phyloP scores from a whole-genome alignment of 495 filamentous ascomycete genomes.

The Tetracladium marchalianum region DNA sequence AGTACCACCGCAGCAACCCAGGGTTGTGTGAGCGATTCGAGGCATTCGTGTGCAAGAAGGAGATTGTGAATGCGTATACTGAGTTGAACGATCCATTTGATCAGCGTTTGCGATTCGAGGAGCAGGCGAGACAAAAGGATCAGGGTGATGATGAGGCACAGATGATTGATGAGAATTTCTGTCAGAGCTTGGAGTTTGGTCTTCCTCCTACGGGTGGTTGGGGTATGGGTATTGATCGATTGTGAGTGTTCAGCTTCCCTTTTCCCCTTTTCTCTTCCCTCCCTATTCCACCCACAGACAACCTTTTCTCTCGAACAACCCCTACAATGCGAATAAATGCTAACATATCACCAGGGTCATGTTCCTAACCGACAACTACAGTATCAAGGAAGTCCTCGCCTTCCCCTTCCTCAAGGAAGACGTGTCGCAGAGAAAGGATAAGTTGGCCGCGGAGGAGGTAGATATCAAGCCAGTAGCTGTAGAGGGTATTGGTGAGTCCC shows the following conservation, averaged over 20 bases:
- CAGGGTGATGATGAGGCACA: slow-evolving; percentile 97
- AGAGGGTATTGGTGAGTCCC: slow-evolving; percentile 53
- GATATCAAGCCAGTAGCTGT: slow-evolving; percentile 48
- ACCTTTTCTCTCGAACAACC: too few species aligned
- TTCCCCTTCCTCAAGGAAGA: slow-evolving; percentile 60
- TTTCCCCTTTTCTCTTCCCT: too few species aligned
- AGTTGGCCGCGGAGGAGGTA: slow-evolving; percentile 54
- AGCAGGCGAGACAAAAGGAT: slow-evolving; percentile 91
- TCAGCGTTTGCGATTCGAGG: slow-evolving; percentile 87
- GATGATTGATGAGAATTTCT: slow-evolving; percentile 90
- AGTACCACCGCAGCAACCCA: slow-evolving; percentile 71
- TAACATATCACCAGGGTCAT: slow-evolving; percentile 61
- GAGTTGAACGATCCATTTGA: slow-evolving; percentile 97
- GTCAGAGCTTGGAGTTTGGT: slow-evolving; percentile 66
- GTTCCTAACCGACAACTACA: slow-evolving; percentile 95
- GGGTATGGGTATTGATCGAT: slow-evolving; percentile 93
- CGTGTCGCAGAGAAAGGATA: slow-evolving; percentile 18
- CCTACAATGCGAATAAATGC: too few species aligned
- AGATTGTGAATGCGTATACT: slow-evolving; percentile 93
- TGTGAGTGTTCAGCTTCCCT: not conserved
- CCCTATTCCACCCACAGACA: too few species aligned
- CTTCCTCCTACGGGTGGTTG: slow-evolving; percentile 92
- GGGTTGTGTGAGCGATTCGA: slow-evolving; percentile 96
- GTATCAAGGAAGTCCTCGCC: slow-evolving; percentile 89
- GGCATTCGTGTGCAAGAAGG: slow-evolving; percentile 95